Base-by-base conservation (phyloP, 2,329 filamentous ascomycete species). In the Phyllachora maydis region DNA sequence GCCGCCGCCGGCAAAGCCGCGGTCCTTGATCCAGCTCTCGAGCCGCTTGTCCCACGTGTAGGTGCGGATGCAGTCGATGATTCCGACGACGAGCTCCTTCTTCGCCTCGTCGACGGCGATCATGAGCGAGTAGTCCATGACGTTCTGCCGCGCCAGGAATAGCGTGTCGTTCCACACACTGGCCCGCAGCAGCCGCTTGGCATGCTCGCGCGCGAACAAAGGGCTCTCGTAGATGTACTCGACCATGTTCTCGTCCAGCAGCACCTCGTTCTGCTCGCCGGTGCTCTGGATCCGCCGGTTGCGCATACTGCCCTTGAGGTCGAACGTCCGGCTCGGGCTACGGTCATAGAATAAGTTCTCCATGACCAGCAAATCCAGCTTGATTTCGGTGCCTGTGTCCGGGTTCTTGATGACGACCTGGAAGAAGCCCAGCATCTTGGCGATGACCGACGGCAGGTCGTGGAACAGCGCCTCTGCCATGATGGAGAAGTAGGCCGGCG, bases 1-100 rank as follows among this genome's bases (percentile, higher is more conserved):
- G 15, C 72, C 71, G 28, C 72, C 69, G 5, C 71, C 69, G 1
- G 66, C 75, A 38, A 83, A 81, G 1, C 78, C 88, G 18, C 85
- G 75, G 41, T 95, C 83, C 49, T 98, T 98, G 61, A 98, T 93
- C 88, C 88, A 98, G 26, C 75, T 88, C 52, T 98, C 88, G n/a
- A 98, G 65, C 44, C 93, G 93, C 59, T 98, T 98, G 54, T 98
- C 88, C 82, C 88, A 98, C 0, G 88, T 98, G 43, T 95, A 98
- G 0, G 88, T 98, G 26, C 88, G 70, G 35, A 98, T 95, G 45
- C 88, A 95, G 45, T 98, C 85, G 33, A 98, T 95, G 39, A 98
- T 95, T 4, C 88, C 88, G 3, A 98, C 83, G 9, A 95, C 81
- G 9, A 98, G 65, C 49, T 98, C 85, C 38, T 85, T 83, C 32